Base-by-base conservation (phyloP, 805 yeast species). In the Starmerella riodocensis region DNA sequence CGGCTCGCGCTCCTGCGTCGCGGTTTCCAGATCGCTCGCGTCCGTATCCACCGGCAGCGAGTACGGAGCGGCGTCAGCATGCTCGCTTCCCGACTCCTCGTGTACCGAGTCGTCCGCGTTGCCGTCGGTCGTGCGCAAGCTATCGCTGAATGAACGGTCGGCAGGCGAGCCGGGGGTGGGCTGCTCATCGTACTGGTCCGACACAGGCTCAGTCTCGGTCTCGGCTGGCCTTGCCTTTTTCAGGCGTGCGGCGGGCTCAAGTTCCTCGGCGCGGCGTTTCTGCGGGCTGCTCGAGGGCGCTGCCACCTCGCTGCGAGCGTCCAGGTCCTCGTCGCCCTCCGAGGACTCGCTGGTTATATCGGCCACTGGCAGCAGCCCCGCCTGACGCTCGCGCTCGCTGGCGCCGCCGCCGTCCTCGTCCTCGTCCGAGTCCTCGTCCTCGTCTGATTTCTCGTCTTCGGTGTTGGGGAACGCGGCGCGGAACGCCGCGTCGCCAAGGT, bases 1-100 rank as follows among this genome's bases (percentile, higher is more conserved):
- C 27, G 19, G 25, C 13, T 30, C 36, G 13, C 14, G 39, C n/a
- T 14, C 36, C 32, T 4, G 13, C 11, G 22, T 9, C 17, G 19
- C 33, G 14, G 5, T 12, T 36, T 40, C 39, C 7, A 16, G 14
- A 18, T 16, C 42, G 18, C 7, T 14, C n/a, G n/a, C n/a, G n/a
- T n/a, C n/a, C n/a, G n/a, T n/a, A n/a, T n/a, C n/a, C n/a, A n/a
- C n/a, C n/a, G n/a, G n/a, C n/a, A n/a, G n/a, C 17, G 18, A 13
- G 18, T 28, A 9, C 8, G 17, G 9, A 24, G 27, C 27, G 27
- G 12, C 27, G 27, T 24, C 27, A 24, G 27, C 27, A n/a, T n/a
- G n/a, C n/a, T n/a, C n/a, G n/a, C n/a, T n/a, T n/a, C n/a, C n/a
- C n/a, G n/a, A n/a, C n/a, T n/a, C 25, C 25, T 23, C 25, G 16